These are phyloP conservation scores for Colletotrichum destructivum DNA, from an alignment of 2,329 filamentous ascomycete species.

Conservation along the genomic window DNA sequence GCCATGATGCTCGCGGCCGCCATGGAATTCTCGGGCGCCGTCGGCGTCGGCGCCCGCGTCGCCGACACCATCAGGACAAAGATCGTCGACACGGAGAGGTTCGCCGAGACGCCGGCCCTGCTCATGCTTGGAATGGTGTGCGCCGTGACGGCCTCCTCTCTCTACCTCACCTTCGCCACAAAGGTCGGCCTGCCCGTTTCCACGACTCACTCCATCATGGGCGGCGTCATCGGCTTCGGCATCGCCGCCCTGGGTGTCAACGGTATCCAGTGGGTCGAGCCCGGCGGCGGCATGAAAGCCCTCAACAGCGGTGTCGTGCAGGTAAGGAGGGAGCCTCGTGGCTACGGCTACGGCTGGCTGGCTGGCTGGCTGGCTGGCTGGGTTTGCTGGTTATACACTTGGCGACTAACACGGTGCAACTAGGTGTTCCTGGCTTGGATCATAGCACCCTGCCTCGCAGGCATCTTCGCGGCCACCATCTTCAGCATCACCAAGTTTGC, in stretches of 20 bases:
- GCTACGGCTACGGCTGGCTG: too few species aligned
- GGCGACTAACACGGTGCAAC: background rate
- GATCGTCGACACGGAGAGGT: background rate
- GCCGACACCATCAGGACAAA: constrained; percentile 64
- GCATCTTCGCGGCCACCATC: constrained; percentile 59
- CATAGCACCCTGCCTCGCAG: constrained; percentile 62
- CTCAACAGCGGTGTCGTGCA: constrained; percentile 54
- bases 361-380: too few species aligned
- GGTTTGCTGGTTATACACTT: too few species aligned
- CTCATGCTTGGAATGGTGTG: constrained; percentile 60
- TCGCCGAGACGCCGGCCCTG: constrained; percentile 48
- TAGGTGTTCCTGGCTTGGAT: constrained; percentile 65
- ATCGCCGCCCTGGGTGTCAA: constrained; percentile 57
- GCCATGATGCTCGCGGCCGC: constrained; percentile 62
- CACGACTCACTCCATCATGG: constrained; percentile 63
- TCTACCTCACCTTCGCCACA: constrained; percentile 61
- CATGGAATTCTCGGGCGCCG: constrained; percentile 65
- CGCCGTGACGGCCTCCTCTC: constrained; percentile 55
- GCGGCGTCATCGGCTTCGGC: constrained; percentile 61
- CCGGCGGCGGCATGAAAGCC: constrained; percentile 33
- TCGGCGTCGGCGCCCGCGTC: constrained; percentile 63
- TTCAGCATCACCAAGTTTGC: constrained; percentile 60
- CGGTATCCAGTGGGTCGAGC: constrained; percentile 59
- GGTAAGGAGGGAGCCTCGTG: too few species aligned
- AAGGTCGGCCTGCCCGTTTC: constrained; percentile 54